phyloP scores from a whole-genome alignment of 352 stramenopile genomes.

The Pythium vanterpoolii region DNA sequence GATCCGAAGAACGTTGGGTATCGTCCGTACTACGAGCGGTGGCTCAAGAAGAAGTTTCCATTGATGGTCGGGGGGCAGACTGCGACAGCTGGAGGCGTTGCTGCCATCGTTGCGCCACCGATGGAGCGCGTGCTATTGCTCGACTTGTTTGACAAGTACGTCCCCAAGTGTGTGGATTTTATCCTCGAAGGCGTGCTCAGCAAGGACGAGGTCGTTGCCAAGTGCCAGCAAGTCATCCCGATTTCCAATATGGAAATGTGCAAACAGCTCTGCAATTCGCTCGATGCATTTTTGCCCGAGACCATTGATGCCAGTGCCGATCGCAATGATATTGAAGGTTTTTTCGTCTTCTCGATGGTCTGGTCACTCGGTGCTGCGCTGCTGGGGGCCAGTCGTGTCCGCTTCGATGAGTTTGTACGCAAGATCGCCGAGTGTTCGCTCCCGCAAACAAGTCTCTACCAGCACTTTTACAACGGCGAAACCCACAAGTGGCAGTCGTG shows the following conservation, averaged over 20 bases:
- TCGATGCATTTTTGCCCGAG: slow-evolving; percentile 88
- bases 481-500: slow-evolving; percentile 91
- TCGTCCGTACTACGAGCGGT: slow-evolving; percentile 92
- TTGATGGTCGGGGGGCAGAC: slow-evolving; percentile 18
- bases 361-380: slow-evolving; percentile 92
- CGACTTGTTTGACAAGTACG: slow-evolving; percentile 93
- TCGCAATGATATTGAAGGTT: slow-evolving; percentile 77
- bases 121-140: slow-evolving; percentile 57
- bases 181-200: slow-evolving; percentile 89
- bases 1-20: slow-evolving; percentile 96
- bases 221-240: slow-evolving; percentile 90
- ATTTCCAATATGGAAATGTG: slow-evolving; percentile 95
- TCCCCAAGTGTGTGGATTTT: slow-evolving; percentile 89
- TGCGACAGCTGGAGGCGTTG: background rate
- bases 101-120: slow-evolving; percentile 26
- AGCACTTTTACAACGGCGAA: slow-evolving; percentile 89
- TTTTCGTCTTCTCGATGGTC: slow-evolving; percentile 92
- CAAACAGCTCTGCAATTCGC: slow-evolving; percentile 91
- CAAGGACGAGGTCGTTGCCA: slow-evolving; percentile 88
- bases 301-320: slow-evolving; percentile 43
- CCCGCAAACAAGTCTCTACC: slow-evolving; percentile 79
- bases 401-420: slow-evolving; percentile 91
- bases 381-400: slow-evolving; percentile 62
- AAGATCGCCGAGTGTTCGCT: slow-evolving; percentile 79
- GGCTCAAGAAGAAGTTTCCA: slow-evolving; percentile 89